Conservation (phyloP, 2,329 filamentous ascomycete genomes). For the Nemania sp. region DNA sequence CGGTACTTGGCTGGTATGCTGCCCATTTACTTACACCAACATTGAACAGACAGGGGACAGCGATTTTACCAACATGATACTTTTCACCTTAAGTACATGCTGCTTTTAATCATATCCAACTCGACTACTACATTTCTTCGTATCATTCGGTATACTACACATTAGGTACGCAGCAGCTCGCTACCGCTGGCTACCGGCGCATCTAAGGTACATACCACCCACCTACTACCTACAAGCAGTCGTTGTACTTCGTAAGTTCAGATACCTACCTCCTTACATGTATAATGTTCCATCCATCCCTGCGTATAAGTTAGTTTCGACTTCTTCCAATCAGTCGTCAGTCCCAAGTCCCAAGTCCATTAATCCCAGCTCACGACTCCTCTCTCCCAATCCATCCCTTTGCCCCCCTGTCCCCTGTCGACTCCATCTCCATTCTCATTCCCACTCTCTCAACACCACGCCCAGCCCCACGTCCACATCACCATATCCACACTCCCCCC, state of each 20-base stretch:
- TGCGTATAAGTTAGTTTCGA: too few relatives aligned
- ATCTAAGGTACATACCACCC: background rate
- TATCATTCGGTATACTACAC: too few relatives aligned
- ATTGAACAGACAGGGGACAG: background rate
- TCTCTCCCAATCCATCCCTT: too few relatives aligned
- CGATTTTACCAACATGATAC: background rate
- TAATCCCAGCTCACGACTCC: background rate
- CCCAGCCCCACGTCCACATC: background rate
- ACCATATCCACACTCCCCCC: background rate
- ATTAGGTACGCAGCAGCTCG: too few relatives aligned
- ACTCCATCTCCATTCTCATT: background rate
- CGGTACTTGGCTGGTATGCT: background rate
- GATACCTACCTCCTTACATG: too few relatives aligned
- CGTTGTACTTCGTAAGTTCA: too few relatives aligned
- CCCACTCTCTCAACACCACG: background rate
- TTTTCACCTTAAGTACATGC: background rate
- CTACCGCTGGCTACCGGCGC: background rate
- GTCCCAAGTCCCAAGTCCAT: background rate
- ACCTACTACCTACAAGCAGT: background rate
- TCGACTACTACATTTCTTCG: too few relatives aligned
- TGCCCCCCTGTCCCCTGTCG: too few relatives aligned
- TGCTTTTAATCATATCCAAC: too few relatives aligned
- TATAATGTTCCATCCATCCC: too few relatives aligned
- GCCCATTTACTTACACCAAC: background rate
- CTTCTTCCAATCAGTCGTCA: background rate